These are phyloP conservation scores for Cladophialophora bantiana DNA, from an alignment of 2,329 filamentous ascomycete species.

Conservation along the genomic window DNA sequence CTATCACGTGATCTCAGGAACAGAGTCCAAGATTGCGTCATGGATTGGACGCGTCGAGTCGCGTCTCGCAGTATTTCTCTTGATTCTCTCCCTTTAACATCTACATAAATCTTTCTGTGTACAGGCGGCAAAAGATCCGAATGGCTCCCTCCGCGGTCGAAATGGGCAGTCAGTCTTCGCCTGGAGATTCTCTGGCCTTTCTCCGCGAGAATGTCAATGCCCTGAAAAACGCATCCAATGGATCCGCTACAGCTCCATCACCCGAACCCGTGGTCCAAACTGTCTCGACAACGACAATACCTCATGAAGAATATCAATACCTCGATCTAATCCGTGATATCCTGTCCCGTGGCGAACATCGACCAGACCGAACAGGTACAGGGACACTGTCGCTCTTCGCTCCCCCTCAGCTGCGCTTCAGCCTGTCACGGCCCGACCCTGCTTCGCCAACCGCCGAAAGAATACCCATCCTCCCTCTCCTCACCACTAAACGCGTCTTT, in stretches of 20 bases:
- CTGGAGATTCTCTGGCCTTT: slow-evolving; percentile 34
- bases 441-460: slow-evolving; percentile 47
- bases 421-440: slow-evolving; percentile 67
- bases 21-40: slow-evolving; percentile 9
- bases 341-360: slow-evolving; percentile 80
- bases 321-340: slow-evolving; percentile 88
- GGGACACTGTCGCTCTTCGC: slow-evolving; percentile 91
- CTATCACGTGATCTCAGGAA: background rate
- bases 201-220: slow-evolving; percentile 37
- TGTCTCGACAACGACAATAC: background rate
- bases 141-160: slow-evolving; percentile 38
- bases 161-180: slow-evolving; percentile 14
- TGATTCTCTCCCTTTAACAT: background rate
- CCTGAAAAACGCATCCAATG: slow-evolving; percentile 17
- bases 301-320: slow-evolving; percentile 92
- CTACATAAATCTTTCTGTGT: background rate
- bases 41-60: slow-evolving; percentile 18
- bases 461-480: slow-evolving; percentile 79
- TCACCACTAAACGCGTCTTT: slow-evolving; percentile 98
- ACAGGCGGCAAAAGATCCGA: background rate
- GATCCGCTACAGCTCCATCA: slow-evolving; percentile 11
- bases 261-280: background rate
- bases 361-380: slow-evolving; percentile 91
- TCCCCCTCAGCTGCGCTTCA: slow-evolving; percentile 84
- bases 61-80: slow-evolving; percentile 7